phyloP scores from a whole-genome alignment of 2,329 filamentous ascomycete species.

The Colletotrichum simmondsii region DNA sequence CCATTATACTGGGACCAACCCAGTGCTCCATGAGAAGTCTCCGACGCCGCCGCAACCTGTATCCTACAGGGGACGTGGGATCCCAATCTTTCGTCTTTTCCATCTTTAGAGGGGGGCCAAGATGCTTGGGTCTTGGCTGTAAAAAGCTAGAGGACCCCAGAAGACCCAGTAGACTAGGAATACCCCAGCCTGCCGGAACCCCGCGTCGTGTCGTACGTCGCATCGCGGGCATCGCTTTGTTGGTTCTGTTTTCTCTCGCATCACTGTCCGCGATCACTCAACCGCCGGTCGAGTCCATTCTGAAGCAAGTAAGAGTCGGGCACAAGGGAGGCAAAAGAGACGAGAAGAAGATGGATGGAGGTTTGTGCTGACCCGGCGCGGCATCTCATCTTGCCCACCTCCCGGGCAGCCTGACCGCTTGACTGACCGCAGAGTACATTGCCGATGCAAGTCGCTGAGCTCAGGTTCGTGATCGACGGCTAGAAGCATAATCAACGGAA shows the following conservation, averaged over 20 bases:
- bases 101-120: constrained; percentile 20
- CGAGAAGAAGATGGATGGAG: neutral
- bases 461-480: neutral
- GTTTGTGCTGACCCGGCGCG: constrained; percentile 30
- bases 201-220: constrained; percentile 5
- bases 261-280: too few relatives aligned
- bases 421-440: neutral
- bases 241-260: neutral
- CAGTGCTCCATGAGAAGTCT: neutral
- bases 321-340: neutral
- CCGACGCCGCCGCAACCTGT: neutral
- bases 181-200: constrained; percentile 12
- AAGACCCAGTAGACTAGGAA: neutral
- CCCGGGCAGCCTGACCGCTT: neutral
- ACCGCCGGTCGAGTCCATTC: neutral
- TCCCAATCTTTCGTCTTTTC: neutral
- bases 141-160: constrained; percentile 4
- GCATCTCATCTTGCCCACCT: constrained; percentile 22
- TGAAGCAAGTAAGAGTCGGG: neutral
- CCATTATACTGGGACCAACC: constrained; percentile 25
- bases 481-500: neutral
- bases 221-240: neutral
- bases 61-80: neutral
- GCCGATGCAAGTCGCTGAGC: neutral
- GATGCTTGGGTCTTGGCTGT: constrained; percentile 30